Evolutionary conservation across 805 yeast species (phyloP).

Genomic region (Yarrowia sp.): DNA sequence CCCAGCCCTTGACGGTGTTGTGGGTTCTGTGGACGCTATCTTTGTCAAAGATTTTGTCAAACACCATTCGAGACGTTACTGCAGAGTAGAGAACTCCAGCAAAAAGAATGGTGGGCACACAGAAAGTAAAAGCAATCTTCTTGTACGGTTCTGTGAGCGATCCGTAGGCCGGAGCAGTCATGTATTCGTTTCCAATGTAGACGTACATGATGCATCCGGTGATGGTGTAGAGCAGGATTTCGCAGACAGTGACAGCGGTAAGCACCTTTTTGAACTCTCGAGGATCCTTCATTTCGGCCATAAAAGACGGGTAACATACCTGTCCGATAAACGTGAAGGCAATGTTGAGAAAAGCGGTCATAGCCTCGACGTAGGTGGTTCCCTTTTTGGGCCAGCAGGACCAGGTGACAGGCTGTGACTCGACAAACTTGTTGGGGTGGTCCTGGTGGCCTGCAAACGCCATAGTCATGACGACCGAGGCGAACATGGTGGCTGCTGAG

Average conservation of each 20-base stretch:
- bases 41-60: constrained; percentile 45
- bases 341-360: constrained; percentile 57
- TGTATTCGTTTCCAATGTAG: constrained; percentile 51
- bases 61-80: constrained; percentile 52
- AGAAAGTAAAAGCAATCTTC: constrained; percentile 57
- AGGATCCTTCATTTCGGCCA: constrained; percentile 57
- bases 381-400: constrained; percentile 51
- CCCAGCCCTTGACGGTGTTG: constrained; percentile 54
- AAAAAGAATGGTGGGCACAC: constrained; percentile 56
- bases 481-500: constrained; percentile 55
- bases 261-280: constrained; percentile 56
- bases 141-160: constrained; percentile 47
- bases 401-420: constrained; percentile 44
- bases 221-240: constrained; percentile 48
- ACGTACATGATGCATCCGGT: constrained; percentile 60
- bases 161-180: constrained; percentile 60
- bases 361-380: constrained; percentile 51
- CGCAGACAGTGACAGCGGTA: constrained; percentile 49
- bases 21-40: constrained; percentile 44
- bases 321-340: constrained; percentile 64
- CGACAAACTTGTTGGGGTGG: constrained; percentile 45
- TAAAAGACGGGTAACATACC: constrained; percentile 60
- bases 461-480: constrained; percentile 52
- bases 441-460: constrained; percentile 52
- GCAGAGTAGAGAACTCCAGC: constrained; percentile 55